A percentile compares a stretch with the other conserved stretches of the same genome.
Evolutionary conservation across 75 land plant genomes (phyloP).

Genomic region (Ceratopteris richardii): DNA sequence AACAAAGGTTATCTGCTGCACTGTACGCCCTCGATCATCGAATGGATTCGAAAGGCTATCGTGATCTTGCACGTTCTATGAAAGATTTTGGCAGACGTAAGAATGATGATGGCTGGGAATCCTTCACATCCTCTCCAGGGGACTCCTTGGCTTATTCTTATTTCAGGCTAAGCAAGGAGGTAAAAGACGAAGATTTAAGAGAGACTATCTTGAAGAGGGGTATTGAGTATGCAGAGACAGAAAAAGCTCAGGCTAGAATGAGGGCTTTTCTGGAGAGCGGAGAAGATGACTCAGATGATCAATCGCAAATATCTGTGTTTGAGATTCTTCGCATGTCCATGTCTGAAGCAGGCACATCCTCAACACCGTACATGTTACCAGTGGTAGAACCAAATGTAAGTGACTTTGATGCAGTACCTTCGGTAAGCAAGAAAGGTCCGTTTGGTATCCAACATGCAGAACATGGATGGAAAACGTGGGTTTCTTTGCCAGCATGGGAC

Average conservation of each 20-base stretch:
- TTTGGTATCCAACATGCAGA: slow-evolving; percentile 62
- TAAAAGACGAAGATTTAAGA: slow-evolving; percentile 14
- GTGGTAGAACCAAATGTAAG: slow-evolving; percentile 34
- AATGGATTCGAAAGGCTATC: slow-evolving; percentile 42
- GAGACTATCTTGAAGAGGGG: slow-evolving; percentile 43
- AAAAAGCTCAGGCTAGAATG: slow-evolving; percentile 35
- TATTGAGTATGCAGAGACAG: slow-evolving; percentile 46
- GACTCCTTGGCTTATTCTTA: slow-evolving; percentile 72
- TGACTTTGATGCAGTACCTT: slow-evolving; percentile 41
- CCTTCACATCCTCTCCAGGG: slow-evolving; percentile 59
- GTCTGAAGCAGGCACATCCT: slow-evolving; percentile 63
- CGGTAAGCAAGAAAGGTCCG: slow-evolving; percentile 37
- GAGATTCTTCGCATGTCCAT: slow-evolving; percentile 51
- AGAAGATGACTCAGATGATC: slow-evolving; percentile 20
- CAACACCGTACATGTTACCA: slow-evolving; percentile 53
- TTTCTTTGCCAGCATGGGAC: slow-evolving; percentile 82
- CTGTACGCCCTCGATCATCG: slow-evolving; percentile 27
- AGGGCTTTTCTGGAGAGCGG: slow-evolving; percentile 23
- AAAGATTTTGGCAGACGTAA: slow-evolving; percentile 80
- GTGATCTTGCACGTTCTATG: slow-evolving; percentile 62
- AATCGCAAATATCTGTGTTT: slow-evolving; percentile 11
- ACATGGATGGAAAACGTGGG: slow-evolving; percentile 67
- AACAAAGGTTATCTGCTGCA: slow-evolving; percentile 63
- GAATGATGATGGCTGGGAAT: slow-evolving; percentile 47
- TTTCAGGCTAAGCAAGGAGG: slow-evolving; percentile 59